A percentile compares a stretch with the other conserved stretches of the same genome.
Conservation (phyloP, 2,329 filamentous ascomycete species). For the Didymella segeticola region DNA sequence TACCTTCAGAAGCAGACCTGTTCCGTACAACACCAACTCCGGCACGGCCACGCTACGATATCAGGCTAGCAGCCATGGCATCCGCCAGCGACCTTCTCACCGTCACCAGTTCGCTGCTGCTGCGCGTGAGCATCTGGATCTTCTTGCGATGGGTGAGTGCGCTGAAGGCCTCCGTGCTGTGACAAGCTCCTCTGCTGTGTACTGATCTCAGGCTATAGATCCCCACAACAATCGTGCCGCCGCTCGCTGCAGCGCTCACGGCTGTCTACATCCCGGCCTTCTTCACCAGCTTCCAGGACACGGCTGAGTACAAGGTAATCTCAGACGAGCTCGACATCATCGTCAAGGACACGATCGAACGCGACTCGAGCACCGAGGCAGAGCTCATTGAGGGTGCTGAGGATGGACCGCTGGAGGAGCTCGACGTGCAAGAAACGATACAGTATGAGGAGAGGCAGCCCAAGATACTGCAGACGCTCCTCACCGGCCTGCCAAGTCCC, state of each 20-base stretch:
- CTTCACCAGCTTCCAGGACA: slow-evolving; percentile 63
- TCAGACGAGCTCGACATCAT: slow-evolving; percentile 64
- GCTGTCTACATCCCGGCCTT: slow-evolving; percentile 72
- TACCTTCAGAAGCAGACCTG: neutral
- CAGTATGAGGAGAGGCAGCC: slow-evolving; percentile 64
- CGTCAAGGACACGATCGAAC: slow-evolving; percentile 49
- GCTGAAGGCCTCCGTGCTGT: neutral
- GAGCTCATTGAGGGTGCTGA: slow-evolving; percentile 51
- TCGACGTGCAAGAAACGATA: slow-evolving; percentile 70
- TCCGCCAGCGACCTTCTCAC: slow-evolving; percentile 45
- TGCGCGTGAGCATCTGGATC: slow-evolving; percentile 61
- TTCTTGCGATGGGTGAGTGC: slow-evolving; percentile 69
- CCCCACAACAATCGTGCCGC: slow-evolving; percentile 48
- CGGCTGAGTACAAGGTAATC: slow-evolving; percentile 64
- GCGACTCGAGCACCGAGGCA: slow-evolving; percentile 40
- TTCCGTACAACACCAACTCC: slow-evolving; percentile 12
- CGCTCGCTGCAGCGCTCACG: slow-evolving; percentile 65
- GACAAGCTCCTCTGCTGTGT: neutral
- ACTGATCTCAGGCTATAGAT: slow-evolving; percentile 29
- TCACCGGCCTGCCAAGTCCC: slow-evolving; percentile 78
- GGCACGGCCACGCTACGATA: slow-evolving; percentile 15
- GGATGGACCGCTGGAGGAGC: slow-evolving; percentile 47
- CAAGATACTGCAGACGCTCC: slow-evolving; percentile 68
- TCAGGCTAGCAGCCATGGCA: slow-evolving; percentile 36
- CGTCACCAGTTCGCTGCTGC: slow-evolving; percentile 55